phyloP scores from a whole-genome alignment of 306 rosid genomes.

The Dalbergia cultrata region DNA sequence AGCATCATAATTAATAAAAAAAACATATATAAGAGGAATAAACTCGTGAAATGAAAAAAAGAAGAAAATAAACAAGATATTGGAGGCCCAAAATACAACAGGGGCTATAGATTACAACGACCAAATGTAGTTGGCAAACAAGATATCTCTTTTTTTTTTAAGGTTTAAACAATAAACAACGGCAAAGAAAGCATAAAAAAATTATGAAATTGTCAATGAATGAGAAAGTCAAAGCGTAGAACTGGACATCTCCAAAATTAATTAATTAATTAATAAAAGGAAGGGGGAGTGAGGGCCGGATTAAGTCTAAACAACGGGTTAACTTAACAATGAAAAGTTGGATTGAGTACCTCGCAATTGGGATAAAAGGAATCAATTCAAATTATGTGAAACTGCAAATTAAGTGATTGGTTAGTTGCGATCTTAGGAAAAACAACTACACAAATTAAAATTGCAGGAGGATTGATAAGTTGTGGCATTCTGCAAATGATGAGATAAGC shows the following conservation, averaged over 20 bases:
- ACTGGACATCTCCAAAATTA: neutral
- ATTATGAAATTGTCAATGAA: neutral
- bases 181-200: conserved; percentile 8
- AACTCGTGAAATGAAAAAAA: neutral
- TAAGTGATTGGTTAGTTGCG: neutral
- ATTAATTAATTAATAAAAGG: neutral
- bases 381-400: neutral
- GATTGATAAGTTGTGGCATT: too few species aligned
- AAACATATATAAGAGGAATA: neutral
- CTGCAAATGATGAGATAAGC: neutral
- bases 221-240: neutral
- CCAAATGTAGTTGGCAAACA: neutral
- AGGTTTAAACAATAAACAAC: neutral
- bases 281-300: neutral
- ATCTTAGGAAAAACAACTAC: conserved; percentile 1
- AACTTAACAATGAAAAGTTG: neutral
- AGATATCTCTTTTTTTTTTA: neutral
- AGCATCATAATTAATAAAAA: neutral
- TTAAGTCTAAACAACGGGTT: neutral
- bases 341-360: conserved; percentile 3
- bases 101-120: neutral
- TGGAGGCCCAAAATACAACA: neutral
- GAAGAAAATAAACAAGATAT: neutral
- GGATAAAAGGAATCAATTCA: neutral
- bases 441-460: neutral